A percentile compares a stretch with the other conserved stretches of the same genome.
Evolutionary conservation across 441 rosid species (phyloP).

Genomic region (Populus hybrid): DNA sequence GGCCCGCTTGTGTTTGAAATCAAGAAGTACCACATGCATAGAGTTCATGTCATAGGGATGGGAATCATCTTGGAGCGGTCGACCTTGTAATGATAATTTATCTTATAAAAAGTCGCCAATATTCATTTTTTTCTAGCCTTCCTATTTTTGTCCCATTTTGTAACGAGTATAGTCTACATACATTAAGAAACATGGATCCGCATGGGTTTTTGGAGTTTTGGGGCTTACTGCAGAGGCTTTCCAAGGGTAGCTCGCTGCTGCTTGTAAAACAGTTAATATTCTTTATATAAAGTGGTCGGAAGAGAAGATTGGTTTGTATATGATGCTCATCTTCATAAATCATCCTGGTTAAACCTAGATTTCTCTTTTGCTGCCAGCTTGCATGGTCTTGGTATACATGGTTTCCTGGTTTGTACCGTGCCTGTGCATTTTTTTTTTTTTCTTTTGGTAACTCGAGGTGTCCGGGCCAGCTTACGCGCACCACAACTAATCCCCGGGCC

Average conservation of each 20-base stretch:
- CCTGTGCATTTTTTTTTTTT: too few species aligned
- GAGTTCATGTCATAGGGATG: neutral
- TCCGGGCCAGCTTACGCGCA: too few species aligned
- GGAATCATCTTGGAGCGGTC: slow-evolving; percentile 3
- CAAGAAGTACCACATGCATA: slow-evolving; percentile 15
- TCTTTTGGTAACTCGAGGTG: too few species aligned
- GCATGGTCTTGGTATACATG: neutral
- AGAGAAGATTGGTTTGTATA: slow-evolving; percentile 9
- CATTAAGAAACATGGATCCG: neutral
- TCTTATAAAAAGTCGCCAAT: slow-evolving; percentile 4
- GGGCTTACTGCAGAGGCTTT: slow-evolving; percentile 5
- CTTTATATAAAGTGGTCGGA: slow-evolving; percentile 25
- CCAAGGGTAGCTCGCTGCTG: slow-evolving; percentile 14
- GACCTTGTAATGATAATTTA: slow-evolving; percentile 24
- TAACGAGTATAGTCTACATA: slow-evolving; percentile 17
- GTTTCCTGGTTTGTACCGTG: neutral
- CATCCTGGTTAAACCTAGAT: neutral
- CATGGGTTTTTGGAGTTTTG: slow-evolving; percentile 16
- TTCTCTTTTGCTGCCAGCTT: neutral
- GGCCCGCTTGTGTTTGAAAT: slow-evolving; percentile 10
- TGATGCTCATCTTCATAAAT: neutral
- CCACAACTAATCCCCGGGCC: too few species aligned
- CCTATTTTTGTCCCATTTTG: slow-evolving; percentile 11
- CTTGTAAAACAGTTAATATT: slow-evolving; percentile 33
- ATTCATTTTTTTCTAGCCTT: neutral